Conservation (phyloP, 495 filamentous ascomycete genomes). For the Neurospora sp. region DNA sequence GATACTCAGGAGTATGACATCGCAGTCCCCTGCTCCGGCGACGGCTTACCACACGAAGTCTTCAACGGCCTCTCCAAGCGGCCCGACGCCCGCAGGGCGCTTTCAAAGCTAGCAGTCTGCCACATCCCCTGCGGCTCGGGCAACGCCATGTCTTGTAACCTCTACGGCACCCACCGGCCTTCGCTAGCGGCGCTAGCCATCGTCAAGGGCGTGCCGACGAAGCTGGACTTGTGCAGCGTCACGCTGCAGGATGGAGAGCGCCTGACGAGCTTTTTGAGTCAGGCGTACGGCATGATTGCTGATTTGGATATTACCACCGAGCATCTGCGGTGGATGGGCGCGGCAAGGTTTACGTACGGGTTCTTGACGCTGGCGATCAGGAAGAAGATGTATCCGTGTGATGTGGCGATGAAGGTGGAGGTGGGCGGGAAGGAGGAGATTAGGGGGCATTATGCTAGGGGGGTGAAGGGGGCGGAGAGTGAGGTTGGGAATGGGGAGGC, state of each 20-base stretch:
- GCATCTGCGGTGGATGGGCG: conserved; percentile 85
- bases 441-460: conserved; percentile 52
- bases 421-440: conserved; percentile 68
- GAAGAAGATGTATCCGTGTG: conserved; percentile 75
- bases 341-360: conserved; percentile 72
- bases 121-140: conserved; percentile 87
- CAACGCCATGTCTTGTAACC: conserved; percentile 87
- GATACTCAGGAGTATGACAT: conserved; percentile 74
- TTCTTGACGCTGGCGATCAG: conserved; percentile 62
- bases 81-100: conserved; percentile 59
- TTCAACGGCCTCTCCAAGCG: conserved; percentile 85
- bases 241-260: conserved; percentile 60
- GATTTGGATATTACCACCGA: conserved; percentile 86
- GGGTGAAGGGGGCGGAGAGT: background rate
- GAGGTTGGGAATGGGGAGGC: conserved; percentile 8
- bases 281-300: conserved; percentile 82
- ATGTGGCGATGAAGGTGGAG: conserved; percentile 73
- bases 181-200: conserved; percentile 69
- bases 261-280: conserved; percentile 80
- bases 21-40: conserved; percentile 81
- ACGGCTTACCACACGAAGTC: conserved; percentile 85
- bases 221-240: conserved; percentile 77
- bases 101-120: conserved; percentile 73
- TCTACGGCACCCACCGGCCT: conserved; percentile 70
- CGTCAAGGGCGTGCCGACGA: conserved; percentile 73